Base-by-base conservation (phyloP, 768 basidiomycete genomes). In the Chlorophyllum brunneum region DNA sequence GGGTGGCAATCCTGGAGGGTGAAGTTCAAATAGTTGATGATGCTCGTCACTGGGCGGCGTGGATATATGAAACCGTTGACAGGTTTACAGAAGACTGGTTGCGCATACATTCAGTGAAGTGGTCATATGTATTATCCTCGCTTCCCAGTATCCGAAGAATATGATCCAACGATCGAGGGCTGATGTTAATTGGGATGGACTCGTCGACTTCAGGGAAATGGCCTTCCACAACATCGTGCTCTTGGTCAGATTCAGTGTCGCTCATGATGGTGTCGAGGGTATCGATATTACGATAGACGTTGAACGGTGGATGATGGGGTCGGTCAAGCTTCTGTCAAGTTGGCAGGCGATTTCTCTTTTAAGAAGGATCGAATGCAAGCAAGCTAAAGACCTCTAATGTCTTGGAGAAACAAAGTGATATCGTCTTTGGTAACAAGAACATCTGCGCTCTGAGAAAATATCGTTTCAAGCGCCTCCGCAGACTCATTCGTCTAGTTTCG, bases 401-500 rank as follows among this genome's bases (percentile, higher is more conserved):
- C 75, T 61, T 73, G 79, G 48, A 87, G 67, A 65, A 83, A 85
- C 3, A 72, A 66, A 37, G 79, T 73, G 34, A 85, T 70, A 60
- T 80, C 74, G 50, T 78, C 78, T 61, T 75, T 77, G 65, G 79
- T 81, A 58, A 76, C 69, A 56, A 88, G 65, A 44, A 64, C 58
- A 18, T 76, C 74, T 23, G 72, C 70, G 53, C 63, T 82, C 51
- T 69, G 75, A 20, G 88, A 88, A 64, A 88, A 83, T 26, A 92
- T 57, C 3, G 79, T 67, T 56, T 86, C 82, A 52, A 88, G 82
- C 5, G 73, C 73, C 30, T 74, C 69, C 16, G 66, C 75, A 3
- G 87, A 80, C 59, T 85, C 79, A 5, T 65, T 66, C 13, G 79
- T 77, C 89, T 92, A 23, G 61, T 52, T n/a, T 24, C 44, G 27